Evolutionary conservation across 352 stramenopile species (phyloP), one percentile per base, ranked within the genome.

Genomic region (Plasmopara muralis): DNA sequence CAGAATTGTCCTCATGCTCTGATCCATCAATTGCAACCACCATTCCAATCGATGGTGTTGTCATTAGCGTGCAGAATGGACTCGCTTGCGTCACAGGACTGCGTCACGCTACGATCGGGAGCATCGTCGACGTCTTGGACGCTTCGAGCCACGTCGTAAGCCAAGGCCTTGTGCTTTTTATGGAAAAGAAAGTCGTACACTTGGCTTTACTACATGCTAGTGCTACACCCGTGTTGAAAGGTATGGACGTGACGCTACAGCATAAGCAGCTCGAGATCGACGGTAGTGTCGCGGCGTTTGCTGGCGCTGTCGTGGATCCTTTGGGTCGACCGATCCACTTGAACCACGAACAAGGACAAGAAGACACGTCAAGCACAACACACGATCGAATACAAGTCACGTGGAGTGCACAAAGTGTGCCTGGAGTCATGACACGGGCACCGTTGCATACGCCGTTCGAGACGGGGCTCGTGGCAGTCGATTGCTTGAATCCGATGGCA

Each of bases 401-500:
- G 16, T 87, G 74, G 74, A 64, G 74, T 6, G 62, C 62, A 29
- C 77, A 82, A 55, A 84, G 65, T 35, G 78, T 92, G 4, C 82
- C 82, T 0, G 68, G 71, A 5, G 55, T 92, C 35, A 82, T 89
- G 74, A 43, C 72, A 10, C 74, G 82, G 16, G 65, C 57, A 0
- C 66, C 74, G 16, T 57, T 92, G 13, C 64, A 58, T n/a, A 57
- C 72, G 9, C 62, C 78, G 1, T 81, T 87, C 29, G 54, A 73
- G 9, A 92, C 82, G 2, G 78, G 78, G 0, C 61, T 92, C 12
- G 46, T 87, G 44, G 78, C 77, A 10, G 70, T 92, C 42, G 82
- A 92, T 53, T 92, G 82, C 57, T 60, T 92, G 33, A 75, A 89
- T 55, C 82, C 82, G 1, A 66, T 92, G 43, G 82, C 77, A 15